Evolutionary conservation across 2,329 filamentous ascomycete genomes (phyloP).

Genomic region (Clarireedia paspali): DNA sequence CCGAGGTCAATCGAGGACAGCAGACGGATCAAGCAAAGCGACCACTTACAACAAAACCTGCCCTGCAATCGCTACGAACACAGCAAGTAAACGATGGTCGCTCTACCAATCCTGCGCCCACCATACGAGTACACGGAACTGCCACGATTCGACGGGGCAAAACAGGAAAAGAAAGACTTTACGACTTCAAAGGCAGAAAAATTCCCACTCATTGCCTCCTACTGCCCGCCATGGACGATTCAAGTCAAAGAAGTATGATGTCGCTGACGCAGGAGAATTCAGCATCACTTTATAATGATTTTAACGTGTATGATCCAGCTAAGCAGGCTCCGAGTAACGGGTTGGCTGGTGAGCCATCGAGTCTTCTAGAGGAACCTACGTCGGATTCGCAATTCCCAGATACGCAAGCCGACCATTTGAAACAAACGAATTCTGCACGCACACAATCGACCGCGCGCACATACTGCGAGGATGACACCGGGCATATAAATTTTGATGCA

Average conservation of each 20-base stretch:
- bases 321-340: not conserved
- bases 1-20: not conserved
- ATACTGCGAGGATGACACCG: constrained; percentile 23
- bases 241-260: constrained; percentile 22
- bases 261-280: constrained; percentile 26
- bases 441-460: constrained; percentile 24
- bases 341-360: not conserved
- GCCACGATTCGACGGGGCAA: too few species aligned
- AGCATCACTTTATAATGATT: constrained; percentile 22
- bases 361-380: not conserved
- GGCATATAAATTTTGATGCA: constrained; percentile 20
- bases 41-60: not conserved
- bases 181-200: not conserved
- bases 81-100: not conserved
- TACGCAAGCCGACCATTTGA: not conserved
- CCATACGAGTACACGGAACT: not conserved
- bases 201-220: not conserved
- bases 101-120: not conserved
- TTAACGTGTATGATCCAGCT: constrained; percentile 9
- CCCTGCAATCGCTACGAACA: not conserved
- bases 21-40: not conserved
- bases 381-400: not conserved
- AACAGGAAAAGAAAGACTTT: not conserved
- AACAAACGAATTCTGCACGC: constrained; percentile 12
- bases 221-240: not conserved